Conservation (phyloP, 2,329 filamentous ascomycete species). For the Davidsoniella australis region DNA sequence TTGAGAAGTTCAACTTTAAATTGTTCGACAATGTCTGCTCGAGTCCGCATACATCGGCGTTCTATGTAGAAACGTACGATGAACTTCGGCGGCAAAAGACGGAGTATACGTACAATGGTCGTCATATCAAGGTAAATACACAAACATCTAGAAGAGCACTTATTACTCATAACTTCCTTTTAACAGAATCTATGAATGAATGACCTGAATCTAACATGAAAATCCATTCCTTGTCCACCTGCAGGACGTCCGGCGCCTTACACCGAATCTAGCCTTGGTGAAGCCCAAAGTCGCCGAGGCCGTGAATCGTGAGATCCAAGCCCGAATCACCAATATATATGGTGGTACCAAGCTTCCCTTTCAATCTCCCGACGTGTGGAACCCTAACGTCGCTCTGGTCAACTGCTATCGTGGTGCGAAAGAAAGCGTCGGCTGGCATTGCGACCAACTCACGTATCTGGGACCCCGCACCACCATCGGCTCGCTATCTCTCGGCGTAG, state of each 20-base stretch:
- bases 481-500: conserved; percentile 75
- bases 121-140: conserved; percentile 38
- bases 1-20: conserved; percentile 58
- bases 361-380: conserved; percentile 59
- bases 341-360: conserved; percentile 57
- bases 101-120: conserved; percentile 77
- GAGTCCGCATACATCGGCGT: conserved; percentile 67
- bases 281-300: conserved; percentile 52
- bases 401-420: conserved; percentile 78
- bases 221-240: neutral
- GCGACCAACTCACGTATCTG: conserved; percentile 83
- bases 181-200: too few species aligned
- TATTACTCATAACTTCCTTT: neutral
- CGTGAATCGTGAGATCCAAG: conserved; percentile 63
- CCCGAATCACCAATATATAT: conserved; percentile 36
- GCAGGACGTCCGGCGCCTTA: conserved; percentile 58
- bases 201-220: too few species aligned
- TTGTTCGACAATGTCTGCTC: conserved; percentile 76
- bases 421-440: conserved; percentile 80
- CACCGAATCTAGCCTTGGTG: conserved; percentile 54
- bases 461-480: conserved; percentile 80
- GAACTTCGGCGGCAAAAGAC: conserved; percentile 54
- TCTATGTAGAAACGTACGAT: conserved; percentile 62
- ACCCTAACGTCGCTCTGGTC: conserved; percentile 78
- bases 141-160: too few species aligned